Evolutionary conservation across 805 yeast species (phyloP).

Genomic region (Yueomyces sinensis): DNA sequence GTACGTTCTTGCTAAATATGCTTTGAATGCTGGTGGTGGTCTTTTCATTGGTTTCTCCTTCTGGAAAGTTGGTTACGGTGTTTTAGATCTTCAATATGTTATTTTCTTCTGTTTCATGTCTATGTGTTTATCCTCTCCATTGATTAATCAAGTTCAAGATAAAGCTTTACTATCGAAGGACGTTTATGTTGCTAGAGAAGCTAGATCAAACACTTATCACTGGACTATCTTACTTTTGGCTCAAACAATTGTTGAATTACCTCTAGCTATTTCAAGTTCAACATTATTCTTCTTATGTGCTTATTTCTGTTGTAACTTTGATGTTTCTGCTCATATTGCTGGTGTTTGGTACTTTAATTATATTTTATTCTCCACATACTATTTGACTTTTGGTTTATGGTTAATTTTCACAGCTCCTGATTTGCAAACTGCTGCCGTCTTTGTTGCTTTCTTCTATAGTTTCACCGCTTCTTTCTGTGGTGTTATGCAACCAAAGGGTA

Average conservation of each 20-base stretch:
- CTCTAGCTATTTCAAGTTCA: slow-evolving; percentile 20
- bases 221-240: slow-evolving; percentile 27
- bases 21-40: slow-evolving; percentile 39
- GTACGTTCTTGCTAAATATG: slow-evolving; percentile 49
- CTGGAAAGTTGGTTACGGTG: slow-evolving; percentile 40
- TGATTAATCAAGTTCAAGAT: slow-evolving; percentile 28
- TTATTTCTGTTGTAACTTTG: slow-evolving; percentile 29
- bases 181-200: slow-evolving; percentile 29
- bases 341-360: slow-evolving; percentile 38
- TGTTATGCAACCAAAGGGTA: slow-evolving; percentile 25
- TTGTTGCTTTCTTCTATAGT: slow-evolving; percentile 12
- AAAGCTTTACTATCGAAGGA: slow-evolving; percentile 27
- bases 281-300: slow-evolving; percentile 24
- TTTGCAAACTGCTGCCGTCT: slow-evolving; percentile 19
- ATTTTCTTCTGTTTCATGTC: slow-evolving; percentile 52
- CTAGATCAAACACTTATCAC: slow-evolving; percentile 28
- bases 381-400: slow-evolving; percentile 26
- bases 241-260: slow-evolving; percentile 25
- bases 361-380: slow-evolving; percentile 35
- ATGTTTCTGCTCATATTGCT: slow-evolving; percentile 13
- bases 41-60: slow-evolving; percentile 66
- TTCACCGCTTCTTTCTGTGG: slow-evolving; percentile 28
- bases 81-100: slow-evolving; percentile 47
- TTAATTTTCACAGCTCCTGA: slow-evolving; percentile 15
- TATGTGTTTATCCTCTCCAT: slow-evolving; percentile 42